Evolutionary conservation across 225 moss, liverwort and hornwort species (phyloP).

Genomic region (Anthoceros angustus): DNA sequence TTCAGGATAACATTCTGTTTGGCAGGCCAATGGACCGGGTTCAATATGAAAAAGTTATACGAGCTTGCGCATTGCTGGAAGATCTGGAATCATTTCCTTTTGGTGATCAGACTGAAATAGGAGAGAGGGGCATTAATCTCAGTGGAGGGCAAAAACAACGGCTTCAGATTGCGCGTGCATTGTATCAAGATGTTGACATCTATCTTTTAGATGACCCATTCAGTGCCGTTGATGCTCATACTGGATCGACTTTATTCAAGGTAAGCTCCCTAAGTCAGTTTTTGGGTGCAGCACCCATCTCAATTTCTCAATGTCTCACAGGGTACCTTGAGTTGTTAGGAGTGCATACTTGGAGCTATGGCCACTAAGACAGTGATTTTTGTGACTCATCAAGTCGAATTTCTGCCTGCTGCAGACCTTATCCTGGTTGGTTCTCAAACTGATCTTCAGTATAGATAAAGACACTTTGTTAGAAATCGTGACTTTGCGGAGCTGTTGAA

Average conservation of each 20-base stretch:
- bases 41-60: conserved; percentile 45
- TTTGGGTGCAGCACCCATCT: background rate
- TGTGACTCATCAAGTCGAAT: conserved; percentile 65
- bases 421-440: conserved; percentile 27
- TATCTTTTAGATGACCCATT: conserved; percentile 86
- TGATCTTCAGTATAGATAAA: background rate
- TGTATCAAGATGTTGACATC: conserved; percentile 65
- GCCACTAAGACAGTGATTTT: conserved; percentile 49
- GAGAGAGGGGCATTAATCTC: conserved; percentile 81
- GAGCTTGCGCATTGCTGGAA: conserved; percentile 46
- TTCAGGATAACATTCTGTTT: conserved; percentile 66
- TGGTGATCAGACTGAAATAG: conserved; percentile 67
- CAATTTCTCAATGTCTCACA: conserved; percentile 12
- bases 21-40: conserved; percentile 42
- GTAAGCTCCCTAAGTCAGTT: conserved; percentile 7
- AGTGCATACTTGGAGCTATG: conserved; percentile 30
- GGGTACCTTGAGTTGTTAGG: conserved; percentile 19
- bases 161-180: conserved; percentile 76
- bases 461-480: background rate
- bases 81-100: conserved; percentile 50
- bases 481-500: background rate
- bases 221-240: conserved; percentile 36
- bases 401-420: conserved; percentile 40
- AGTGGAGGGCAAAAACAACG: conserved; percentile 94
- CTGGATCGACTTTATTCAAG: conserved; percentile 22